phyloP scores from a whole-genome alignment of 1,284 basidiomycete genomes.

The Puccinia horiana region DNA sequence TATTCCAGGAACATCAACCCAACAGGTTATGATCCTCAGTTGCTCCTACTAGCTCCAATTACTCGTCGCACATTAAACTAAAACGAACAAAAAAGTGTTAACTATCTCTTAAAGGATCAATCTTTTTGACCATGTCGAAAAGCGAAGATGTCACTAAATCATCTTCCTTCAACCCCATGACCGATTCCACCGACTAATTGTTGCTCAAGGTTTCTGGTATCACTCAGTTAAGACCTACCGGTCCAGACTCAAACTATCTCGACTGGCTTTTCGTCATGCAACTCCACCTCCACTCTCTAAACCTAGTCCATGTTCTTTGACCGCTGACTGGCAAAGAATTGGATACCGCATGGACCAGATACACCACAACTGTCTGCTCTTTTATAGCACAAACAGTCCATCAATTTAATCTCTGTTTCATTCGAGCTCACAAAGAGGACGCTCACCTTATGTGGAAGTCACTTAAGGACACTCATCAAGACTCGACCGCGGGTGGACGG shows the following conservation, averaged over 20 bases:
- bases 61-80: no score
- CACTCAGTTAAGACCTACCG: neutral
- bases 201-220: neutral
- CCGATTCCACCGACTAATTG: neutral
- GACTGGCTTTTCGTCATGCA: neutral
- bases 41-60: no score
- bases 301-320: neutral
- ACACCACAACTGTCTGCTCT: neutral
- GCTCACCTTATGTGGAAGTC: neutral
- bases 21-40: no score
- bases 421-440: neutral
- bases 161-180: no score
- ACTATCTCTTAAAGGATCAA: no score
- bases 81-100: no score
- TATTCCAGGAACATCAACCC: no score
- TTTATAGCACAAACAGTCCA: neutral
- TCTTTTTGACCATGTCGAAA: no score
- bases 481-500: neutral
- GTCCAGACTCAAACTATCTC: constrained; percentile 12
- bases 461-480: neutral
- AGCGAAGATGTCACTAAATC: no score
- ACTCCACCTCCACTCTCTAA: neutral
- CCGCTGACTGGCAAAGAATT: neutral
- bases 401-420: neutral
- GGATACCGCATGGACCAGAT: neutral